phyloP scores from a whole-genome alignment of 805 yeast species.

The Ogataea henricii region DNA sequence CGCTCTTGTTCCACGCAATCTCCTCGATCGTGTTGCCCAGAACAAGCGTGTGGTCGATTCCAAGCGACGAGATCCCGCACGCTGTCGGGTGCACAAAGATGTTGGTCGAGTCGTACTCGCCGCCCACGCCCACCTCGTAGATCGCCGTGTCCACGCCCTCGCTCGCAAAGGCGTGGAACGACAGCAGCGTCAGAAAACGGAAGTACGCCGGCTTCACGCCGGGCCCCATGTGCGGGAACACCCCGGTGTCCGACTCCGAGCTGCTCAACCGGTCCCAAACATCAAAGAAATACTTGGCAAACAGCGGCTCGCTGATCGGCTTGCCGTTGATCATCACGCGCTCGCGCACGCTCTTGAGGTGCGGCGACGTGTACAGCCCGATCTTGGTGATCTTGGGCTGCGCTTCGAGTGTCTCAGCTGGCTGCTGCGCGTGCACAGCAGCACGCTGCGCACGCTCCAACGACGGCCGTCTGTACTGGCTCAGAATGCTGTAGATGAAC shows the following conservation, averaged over 20 bases:
- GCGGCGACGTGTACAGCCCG: constrained; percentile 97
- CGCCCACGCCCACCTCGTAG: constrained; percentile 98
- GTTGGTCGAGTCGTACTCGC: constrained; percentile 96
- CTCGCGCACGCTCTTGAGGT: constrained; percentile 88
- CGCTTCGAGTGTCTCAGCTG: constrained; percentile 11
- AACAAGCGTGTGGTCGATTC: constrained; percentile 88
- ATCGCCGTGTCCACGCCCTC: constrained; percentile 94
- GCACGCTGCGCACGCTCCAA: neutral
- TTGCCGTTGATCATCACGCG: constrained; percentile 84
- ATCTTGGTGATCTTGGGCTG: constrained; percentile 51
- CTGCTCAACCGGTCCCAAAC: constrained; percentile 78
- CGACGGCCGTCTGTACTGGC: constrained; percentile 50
- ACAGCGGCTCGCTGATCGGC: constrained; percentile 78
- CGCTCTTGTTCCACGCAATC: constrained; percentile 96
- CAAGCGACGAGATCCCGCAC: constrained; percentile 83
- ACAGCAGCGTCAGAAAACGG: constrained; percentile 82
- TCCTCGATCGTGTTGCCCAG: constrained; percentile 85
- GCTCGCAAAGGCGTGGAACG: constrained; percentile 85
- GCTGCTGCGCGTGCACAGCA: too few relatives aligned
- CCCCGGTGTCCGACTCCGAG: constrained; percentile 52
- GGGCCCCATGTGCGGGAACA: constrained; percentile 73
- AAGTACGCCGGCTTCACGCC: constrained; percentile 89
- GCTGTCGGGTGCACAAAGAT: constrained; percentile 76
- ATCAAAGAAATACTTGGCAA: constrained; percentile 89
- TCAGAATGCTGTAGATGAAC: constrained; percentile 77